phyloP scores from a whole-genome alignment of 306 rosid species.

The Rosa multiflora region DNA sequence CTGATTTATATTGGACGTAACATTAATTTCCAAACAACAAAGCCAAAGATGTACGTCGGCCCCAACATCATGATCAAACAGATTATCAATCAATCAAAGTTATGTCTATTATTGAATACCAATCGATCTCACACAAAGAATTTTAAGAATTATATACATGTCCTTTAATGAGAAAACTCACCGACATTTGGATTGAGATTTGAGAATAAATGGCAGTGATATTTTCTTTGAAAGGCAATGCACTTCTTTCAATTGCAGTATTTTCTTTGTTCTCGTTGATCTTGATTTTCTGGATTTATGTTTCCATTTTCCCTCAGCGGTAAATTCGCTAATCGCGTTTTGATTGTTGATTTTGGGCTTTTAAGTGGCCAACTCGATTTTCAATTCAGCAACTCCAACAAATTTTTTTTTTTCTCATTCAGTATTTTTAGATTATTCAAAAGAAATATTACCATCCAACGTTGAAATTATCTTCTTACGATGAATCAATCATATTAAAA shows the following conservation, averaged over 20 bases:
- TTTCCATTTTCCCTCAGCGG: conserved; percentile 9
- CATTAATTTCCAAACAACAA: neutral
- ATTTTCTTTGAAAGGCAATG: neutral
- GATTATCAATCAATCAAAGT: neutral
- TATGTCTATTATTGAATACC: neutral
- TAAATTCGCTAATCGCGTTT: conserved; percentile 13
- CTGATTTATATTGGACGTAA: neutral
- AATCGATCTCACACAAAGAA: conserved; percentile 8
- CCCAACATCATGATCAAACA: neutral
- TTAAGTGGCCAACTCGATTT: neutral
- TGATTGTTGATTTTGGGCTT: neutral
- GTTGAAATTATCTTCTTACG: too few relatives aligned
- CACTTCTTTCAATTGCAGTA: neutral
- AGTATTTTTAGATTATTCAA: too few relatives aligned
- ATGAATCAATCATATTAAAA: too few relatives aligned
- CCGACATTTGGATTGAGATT: conserved; percentile 45
- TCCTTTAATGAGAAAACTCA: conserved; percentile 20
- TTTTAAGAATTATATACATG: neutral
- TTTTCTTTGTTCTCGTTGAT: neutral
- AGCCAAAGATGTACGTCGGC: neutral
- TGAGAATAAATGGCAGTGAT: conserved; percentile 9
- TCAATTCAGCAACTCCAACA: too few relatives aligned
- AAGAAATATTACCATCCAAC: neutral
- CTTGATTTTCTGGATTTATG: conserved; percentile 2
- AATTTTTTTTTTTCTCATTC: neutral